Evolutionary conservation across 129 eudicot species (phyloP).

Genomic region (Chrysanthemum seticuspe): DNA sequence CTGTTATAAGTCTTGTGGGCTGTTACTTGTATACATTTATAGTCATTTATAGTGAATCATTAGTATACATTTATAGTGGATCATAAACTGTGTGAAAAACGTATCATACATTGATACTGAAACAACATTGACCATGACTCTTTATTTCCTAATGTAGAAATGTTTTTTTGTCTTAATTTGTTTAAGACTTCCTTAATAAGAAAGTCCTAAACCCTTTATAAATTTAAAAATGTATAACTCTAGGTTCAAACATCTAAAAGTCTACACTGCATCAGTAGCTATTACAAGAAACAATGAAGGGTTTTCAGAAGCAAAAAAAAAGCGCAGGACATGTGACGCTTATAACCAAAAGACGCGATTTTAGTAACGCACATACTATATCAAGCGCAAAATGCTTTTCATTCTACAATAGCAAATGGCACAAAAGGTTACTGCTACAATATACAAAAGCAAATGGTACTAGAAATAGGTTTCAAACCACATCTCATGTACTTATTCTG

Average conservation of each 20-base stretch:
- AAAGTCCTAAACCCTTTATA: too few species aligned
- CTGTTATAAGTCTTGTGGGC: too few species aligned
- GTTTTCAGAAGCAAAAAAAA: background rate
- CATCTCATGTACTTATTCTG: background rate
- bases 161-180: too few species aligned
- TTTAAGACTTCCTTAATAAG: too few species aligned
- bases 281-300: background rate
- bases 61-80: too few species aligned
- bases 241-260: constrained; percentile 59
- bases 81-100: too few species aligned
- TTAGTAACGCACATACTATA: constrained; percentile 42
- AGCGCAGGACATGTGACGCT: background rate
- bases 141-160: too few species aligned
- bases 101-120: too few species aligned
- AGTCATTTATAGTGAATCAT: too few species aligned
- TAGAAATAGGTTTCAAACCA: background rate
- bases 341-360: too few species aligned
- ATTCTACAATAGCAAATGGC: constrained; percentile 43
- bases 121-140: too few species aligned
- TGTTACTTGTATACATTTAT: too few species aligned
- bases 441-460: background rate
- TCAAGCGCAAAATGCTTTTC: constrained; percentile 66
- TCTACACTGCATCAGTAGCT: constrained; percentile 76
- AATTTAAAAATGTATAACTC: constrained; percentile 45
- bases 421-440: background rate